Evolutionary conservation across 2,329 filamentous ascomycete genomes (phyloP).

Genomic region (Passalora sequoiae): DNA sequence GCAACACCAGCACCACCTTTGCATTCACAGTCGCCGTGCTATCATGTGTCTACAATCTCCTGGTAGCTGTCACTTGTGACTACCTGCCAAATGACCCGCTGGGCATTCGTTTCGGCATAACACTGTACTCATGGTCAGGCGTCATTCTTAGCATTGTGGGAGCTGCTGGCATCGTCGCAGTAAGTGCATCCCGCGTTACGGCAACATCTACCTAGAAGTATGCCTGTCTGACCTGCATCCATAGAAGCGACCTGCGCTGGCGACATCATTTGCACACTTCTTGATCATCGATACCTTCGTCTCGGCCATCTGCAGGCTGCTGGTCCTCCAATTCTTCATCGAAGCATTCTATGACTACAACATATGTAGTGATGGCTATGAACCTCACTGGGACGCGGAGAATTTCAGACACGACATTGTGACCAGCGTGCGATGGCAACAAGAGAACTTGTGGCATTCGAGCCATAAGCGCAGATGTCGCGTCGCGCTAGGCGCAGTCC

Average conservation of each 20-base stretch:
- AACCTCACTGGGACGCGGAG: conserved; percentile 18
- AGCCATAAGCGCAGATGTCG: conserved; percentile 19
- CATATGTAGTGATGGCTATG: conserved; percentile 20
- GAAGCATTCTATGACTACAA: conserved; percentile 23
- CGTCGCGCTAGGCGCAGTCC: conserved; percentile 19
- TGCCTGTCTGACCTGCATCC: background rate
- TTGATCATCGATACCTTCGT: conserved; percentile 27
- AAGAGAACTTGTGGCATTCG: conserved; percentile 18
- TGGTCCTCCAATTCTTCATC: conserved; percentile 24
- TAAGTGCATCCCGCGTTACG: conserved; percentile 11
- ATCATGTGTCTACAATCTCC: conserved; percentile 24
- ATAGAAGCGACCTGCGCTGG: conserved; percentile 21
- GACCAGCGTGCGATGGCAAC: conserved; percentile 21
- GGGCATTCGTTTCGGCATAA: conserved; percentile 24
- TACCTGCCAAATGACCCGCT: conserved; percentile 28
- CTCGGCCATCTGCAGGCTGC: conserved; percentile 21
- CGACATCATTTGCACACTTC: conserved; percentile 25
- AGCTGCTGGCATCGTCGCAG: conserved; percentile 22
- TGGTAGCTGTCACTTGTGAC: conserved; percentile 23
- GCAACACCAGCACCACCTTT: conserved; percentile 11
- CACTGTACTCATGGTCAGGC: conserved; percentile 27
- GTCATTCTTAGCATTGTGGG: conserved; percentile 23
- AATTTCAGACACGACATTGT: conserved; percentile 22
- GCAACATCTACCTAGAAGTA: background rate
- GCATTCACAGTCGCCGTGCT: conserved; percentile 21